Conservation (phyloP, 495 filamentous ascomycete species). For the Tuber umbilicatum region DNA sequence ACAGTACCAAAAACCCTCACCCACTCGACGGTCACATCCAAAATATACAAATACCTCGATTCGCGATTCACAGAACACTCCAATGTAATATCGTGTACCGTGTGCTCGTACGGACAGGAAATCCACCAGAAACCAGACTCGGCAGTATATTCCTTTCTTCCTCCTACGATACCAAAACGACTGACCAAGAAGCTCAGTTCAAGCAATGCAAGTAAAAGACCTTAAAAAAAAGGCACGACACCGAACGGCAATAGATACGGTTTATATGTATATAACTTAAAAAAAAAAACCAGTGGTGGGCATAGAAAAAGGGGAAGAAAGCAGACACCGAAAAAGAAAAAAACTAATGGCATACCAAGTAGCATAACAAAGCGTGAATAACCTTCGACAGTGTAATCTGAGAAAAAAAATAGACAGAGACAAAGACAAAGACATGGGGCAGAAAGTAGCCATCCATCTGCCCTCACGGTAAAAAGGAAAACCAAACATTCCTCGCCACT, state of each 20-base stretch:
- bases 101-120: not conserved
- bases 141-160: not conserved
- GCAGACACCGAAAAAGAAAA: not conserved
- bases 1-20: not conserved
- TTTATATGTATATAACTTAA: conserved; percentile 7
- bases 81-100: not conserved
- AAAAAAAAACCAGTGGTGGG: not conserved
- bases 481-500: not conserved
- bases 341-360: conserved; percentile 2
- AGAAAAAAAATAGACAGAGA: not conserved
- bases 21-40: not conserved
- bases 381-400: not conserved
- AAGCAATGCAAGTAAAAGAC: not conserved
- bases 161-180: not conserved
- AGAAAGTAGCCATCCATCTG: not conserved
- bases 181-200: not conserved
- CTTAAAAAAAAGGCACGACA: conserved; percentile 7
- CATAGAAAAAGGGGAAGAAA: not conserved
- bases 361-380: not conserved
- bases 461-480: conserved; percentile 8
- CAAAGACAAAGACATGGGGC: not conserved
- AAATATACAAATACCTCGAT: not conserved
- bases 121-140: not conserved
- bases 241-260: conserved; percentile 5
- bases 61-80: conserved; percentile 5